Percentiles rank a stretch among this genome's conserved stretches.
Conservation (phyloP, 495 filamentous ascomycete species). For the Letharia lupina region DNA sequence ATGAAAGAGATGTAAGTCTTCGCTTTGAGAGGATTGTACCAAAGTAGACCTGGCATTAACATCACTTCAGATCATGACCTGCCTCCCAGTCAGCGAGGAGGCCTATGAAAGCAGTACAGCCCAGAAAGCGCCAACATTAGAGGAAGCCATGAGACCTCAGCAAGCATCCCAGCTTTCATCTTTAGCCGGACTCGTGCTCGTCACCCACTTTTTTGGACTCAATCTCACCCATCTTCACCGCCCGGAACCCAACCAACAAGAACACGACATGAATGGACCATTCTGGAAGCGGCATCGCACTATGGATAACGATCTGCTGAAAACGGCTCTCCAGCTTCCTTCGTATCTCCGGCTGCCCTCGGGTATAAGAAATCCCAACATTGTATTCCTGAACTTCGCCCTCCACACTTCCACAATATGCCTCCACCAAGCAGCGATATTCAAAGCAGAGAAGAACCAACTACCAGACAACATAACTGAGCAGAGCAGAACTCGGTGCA, state of each 20-base stretch:
- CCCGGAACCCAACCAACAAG: constrained; percentile 70
- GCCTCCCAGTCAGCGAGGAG: constrained; percentile 76
- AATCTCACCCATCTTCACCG: constrained; percentile 92
- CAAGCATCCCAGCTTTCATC: constrained; percentile 65
- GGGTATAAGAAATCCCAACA: constrained; percentile 71
- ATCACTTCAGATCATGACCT: constrained; percentile 58
- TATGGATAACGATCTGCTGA: constrained; percentile 84
- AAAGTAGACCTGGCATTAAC: constrained; percentile 12
- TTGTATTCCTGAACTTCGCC: constrained; percentile 93
- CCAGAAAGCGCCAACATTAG: constrained; percentile 57
- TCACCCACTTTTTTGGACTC: constrained; percentile 86
- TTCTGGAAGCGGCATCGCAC: constrained; percentile 93
- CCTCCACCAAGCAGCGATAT: constrained; percentile 94
- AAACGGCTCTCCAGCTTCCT: constrained; percentile 76
- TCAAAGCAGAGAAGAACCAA: constrained; percentile 86
- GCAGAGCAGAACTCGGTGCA: constrained; percentile 87
- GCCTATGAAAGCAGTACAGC: constrained; percentile 75
- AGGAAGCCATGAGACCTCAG: constrained; percentile 61
- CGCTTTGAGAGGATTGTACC: neutral
- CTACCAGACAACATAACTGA: constrained; percentile 67
- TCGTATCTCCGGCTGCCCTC: constrained; percentile 71
- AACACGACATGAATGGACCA: constrained; percentile 82
- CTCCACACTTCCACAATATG: constrained; percentile 96
- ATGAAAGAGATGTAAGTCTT: constrained; percentile 70
- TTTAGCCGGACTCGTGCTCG: constrained; percentile 72